Evolutionary conservation across 73 alveolate genomes (phyloP), one percentile per base, ranked within the genome.

Genomic region (Uronychia binucleata): DNA sequence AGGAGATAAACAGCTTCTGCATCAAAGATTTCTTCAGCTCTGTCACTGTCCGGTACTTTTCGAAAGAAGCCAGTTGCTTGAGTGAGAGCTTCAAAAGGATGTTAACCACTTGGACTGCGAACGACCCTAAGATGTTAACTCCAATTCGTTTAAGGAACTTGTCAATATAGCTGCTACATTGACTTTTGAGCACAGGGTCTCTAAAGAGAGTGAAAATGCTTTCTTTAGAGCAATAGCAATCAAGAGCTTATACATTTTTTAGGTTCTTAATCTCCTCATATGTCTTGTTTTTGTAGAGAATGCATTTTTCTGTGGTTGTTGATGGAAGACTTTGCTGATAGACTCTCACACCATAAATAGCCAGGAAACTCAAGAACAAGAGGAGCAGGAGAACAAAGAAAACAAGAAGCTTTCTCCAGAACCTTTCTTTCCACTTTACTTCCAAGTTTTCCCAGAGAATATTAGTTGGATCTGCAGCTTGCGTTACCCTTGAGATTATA

Each of bases 111-210:
- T 79, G 74, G 1, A 82, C 89, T 1, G 74, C n/a, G 28, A 82
- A 14, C 5, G 89, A 82, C 0, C 57, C 89, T 31, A 59, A 78
- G n/a, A 82, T 78, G 27, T 78, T 82, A 33, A 82, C 34, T 8
- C 60, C 28, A 26, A 78, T 82, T 33, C 89, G 60, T 26, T 29
- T 29, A 0, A 74, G 33, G 57, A 58, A 82, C 13, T 30, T 34
- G 29, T 33, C 25, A 14, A 74, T n/a, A 29, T 57, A 82, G 30
- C 34, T 30, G 8, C 57, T 13, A 33, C 89, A 82, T 28, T n/a
- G 78, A 28, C 32, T 14, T 11, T 60, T 32, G 29, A 32, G 13
- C 58, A 34, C 83, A 34, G 60, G 34, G 28, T 34, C 58, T 1
- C 26, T 33, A 0, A 57, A 28, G 0, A 34, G 59, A 25, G n/a